Conservation (phyloP, 176 grass and related monocot genomes). For the Avena insularis region DNA sequence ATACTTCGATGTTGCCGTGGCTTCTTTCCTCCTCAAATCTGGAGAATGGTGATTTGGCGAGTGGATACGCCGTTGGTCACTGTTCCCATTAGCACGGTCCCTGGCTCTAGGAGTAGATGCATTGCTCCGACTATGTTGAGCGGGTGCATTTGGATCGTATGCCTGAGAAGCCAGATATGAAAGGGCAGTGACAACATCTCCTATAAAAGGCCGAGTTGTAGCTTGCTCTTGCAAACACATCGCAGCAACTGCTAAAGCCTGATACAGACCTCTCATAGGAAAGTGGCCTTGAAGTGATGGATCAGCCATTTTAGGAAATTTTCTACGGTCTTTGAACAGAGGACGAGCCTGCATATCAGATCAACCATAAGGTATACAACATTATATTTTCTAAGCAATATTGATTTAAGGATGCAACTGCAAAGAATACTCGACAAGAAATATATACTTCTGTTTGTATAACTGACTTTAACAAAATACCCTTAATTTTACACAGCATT, state of each 20-base stretch:
- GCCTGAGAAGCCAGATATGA: constrained; percentile 97
- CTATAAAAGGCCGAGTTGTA: constrained; percentile 91
- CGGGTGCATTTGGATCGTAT: constrained; percentile 69
- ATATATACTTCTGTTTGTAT: neutral
- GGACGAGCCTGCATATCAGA: constrained; percentile 87
- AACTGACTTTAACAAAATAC: neutral
- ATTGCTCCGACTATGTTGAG: constrained; percentile 57
- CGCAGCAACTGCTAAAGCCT: constrained; percentile 94
- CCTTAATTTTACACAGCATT: neutral
- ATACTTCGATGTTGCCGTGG: constrained; percentile 28
- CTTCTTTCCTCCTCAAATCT: constrained; percentile 66
- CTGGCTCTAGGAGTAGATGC: constrained; percentile 69
- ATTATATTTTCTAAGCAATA: neutral
- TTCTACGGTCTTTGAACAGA: constrained; percentile 92
- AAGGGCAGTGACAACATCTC: constrained; percentile 96
- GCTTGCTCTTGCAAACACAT: constrained; percentile 99
- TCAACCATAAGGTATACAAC: constrained; percentile 40
- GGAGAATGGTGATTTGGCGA: constrained; percentile 75
- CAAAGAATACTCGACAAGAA: constrained; percentile 9
- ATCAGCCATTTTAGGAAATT: constrained; percentile 97
- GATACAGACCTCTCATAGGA: constrained; percentile 93
- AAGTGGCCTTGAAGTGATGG: constrained; percentile 72
- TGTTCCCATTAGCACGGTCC: constrained; percentile 28
- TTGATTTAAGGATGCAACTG: constrained; percentile 36
- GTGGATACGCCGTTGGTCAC: constrained; percentile 55